Base-by-base conservation (phyloP, 108 stramenopile genomes). In the Mediolabrus comicus region DNA sequence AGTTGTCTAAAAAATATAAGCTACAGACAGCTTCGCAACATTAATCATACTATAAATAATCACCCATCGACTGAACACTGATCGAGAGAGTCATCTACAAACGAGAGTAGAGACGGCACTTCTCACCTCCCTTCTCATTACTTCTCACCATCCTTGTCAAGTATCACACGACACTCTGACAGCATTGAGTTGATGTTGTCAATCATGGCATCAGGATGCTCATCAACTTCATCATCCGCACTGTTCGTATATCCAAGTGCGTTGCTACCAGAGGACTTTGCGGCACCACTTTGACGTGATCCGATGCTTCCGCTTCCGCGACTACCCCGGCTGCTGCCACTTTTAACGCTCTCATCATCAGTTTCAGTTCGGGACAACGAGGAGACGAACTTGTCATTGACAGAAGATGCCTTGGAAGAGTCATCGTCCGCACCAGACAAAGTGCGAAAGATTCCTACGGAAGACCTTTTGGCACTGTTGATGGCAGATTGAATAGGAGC, bases 381-480 rank as follows among this genome's bases (percentile, higher is more conserved):
- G 3, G 67, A 75, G 51, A 75, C 59, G 59, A 75, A 75, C 17
- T 76, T 76, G 43, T 76, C 75, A n/a, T 76, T 76, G 55, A 57
- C 56, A 12, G 49, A 68, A 2, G 62, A 64, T 28, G 38, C 25
- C 55, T 64, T 62, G 16, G 70, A 61, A 2, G 69, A 61, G 60
- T 30, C 36, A 39, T 43, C 41, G 22, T 62, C 61, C 34, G 25
- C 41, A 3, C 3, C 17, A 26, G 41, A 28, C 30, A 6, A 12
- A 39, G 12, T 34, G 58, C 67, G 49, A 54, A 27, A 4, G 29
- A 31, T 13, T 26, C 26, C 65, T 33, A 41, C 17, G 62, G 30
- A 58, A 25, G 12, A 8, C 29, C 31, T 13, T 59, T 43, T 24
- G 36, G 29, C 26, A 76, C 10, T 53, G 51, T 31, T 19, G 53